Evolutionary conservation across 2,329 filamentous ascomycete genomes (phyloP), one percentile per base, ranked within the genome.

Genomic region (Nothophoma quercina): DNA sequence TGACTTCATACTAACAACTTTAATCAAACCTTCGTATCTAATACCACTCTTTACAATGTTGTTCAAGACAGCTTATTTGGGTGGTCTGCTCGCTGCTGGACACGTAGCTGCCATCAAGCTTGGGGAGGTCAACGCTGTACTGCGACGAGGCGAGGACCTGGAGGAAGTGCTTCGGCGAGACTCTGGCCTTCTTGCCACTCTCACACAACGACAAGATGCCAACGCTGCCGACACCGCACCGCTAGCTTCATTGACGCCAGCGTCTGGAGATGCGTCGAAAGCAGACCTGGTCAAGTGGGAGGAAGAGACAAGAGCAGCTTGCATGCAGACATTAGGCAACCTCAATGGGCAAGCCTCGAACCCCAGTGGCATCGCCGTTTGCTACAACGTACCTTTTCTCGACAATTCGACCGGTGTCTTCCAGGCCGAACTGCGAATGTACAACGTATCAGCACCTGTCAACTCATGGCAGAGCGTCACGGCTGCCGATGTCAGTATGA

Each of bases 301-400:
- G 44, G 62, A 62, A 18, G 57, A 75, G 36, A 76, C 75, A n/a
- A 62, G 67, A 43, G 48, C 75, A 9, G 87, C 87, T 18, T 95
- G 90, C 72, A 76, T 75, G 35, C 64, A 75, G 18, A 80, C 83
- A 7, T 78, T 95, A 15, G 70, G 73, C 2, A 70, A 75, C 21
- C 78, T 91, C 40, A 77, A 78, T 12, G 76, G 75, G 9, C 77
- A 81, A 54, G 83, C 86, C 33, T 82, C 83, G 19, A 93, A 93
- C 61, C 88, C 89, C 5, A 88, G 89, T 8, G 91, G 91, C 42
- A 84, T 91, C 39, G 88, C 88, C 52, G 84, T 90, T 39, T 96
- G 91, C 81, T 95, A 93, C 78, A 96, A 95, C 70, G 75, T 96
- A 19, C 86, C 88, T 0, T 85, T 84, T 30, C 81, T 91, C 51